Evolutionary conservation across 805 yeast genomes (phyloP), one percentile per base, ranked within the genome.

Genomic region (Candida vaughaniae): DNA sequence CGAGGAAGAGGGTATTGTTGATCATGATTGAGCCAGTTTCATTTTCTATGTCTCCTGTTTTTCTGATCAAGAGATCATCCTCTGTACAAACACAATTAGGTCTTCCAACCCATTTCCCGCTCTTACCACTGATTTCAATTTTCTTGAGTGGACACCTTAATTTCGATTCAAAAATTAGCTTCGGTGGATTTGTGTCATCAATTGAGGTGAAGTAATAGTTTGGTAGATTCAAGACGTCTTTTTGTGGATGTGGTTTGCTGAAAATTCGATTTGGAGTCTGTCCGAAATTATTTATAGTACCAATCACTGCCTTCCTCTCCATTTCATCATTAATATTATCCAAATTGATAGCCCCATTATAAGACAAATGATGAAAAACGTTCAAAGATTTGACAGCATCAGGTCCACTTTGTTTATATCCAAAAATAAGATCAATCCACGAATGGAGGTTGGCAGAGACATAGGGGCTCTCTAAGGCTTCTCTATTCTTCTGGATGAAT

Each of bases 221-320:
- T 2, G 80, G 60, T 18, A 57, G 38, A 16, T 63, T 58, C n/a
- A 63, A 46, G 0, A 60, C 58, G 2, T 66, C 75, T 37, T 71
- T 66, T 17, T 52, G 45, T 1, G 84, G 82, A 56, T 88, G 96
- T 0, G 89, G 82, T 35, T 72, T 73, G 12, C 62, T 65, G 48
- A 89, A 86, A 8, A 89, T 62, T 48, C 83, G 85, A 33, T 74
- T 53, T 1, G 96, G 96, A 0, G 95, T 88, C 54, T 88, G 96
- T 0, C 96, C 96, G 68, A 88, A 88, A 58, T 88, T 88, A 54
- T 89, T 93, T 35, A 88, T 88, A 48, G 85, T 84, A 1, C 95
- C 90, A 16, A 87, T 83, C 3, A 84, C 71, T 1, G 95, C 91
- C 25, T 79, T 68, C 45, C 81, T 72, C 57, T 88, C 95, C 43